Percentiles rank a stretch among this genome's conserved stretches.
phyloP scores from a whole-genome alignment of 768 basidiomycete species.

The Fistulinella prunicolor region DNA sequence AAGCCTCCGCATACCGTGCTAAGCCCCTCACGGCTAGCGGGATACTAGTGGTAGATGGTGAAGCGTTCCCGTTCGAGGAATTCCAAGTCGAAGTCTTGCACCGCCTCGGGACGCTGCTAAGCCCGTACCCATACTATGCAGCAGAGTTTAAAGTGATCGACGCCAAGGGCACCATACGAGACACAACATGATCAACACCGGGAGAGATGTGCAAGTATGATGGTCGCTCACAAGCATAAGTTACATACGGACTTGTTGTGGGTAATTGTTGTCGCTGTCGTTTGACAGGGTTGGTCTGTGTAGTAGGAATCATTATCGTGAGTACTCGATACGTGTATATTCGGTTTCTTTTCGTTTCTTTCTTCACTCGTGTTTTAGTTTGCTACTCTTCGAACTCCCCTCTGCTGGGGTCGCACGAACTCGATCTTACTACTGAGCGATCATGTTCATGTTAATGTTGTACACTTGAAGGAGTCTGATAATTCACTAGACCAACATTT shows the following conservation, averaged over 20 bases:
- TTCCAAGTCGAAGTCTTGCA: constrained; percentile 75
- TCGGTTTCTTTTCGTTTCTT: too few species aligned
- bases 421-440: too few species aligned
- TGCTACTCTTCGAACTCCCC: too few species aligned
- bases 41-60: constrained; percentile 72
- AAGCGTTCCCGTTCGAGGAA: constrained; percentile 67
- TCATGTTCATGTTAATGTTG: too few species aligned
- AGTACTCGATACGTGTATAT: too few species aligned
- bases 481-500: too few species aligned
- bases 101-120: constrained; percentile 63
- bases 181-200: background rate
- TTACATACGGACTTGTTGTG: background rate
- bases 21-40: constrained; percentile 56
- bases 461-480: too few species aligned
- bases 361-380: too few species aligned
- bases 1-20: constrained; percentile 70
- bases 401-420: too few species aligned
- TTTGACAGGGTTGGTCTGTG: too few species aligned
- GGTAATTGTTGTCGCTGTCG: background rate
- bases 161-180: constrained; percentile 21
- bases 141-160: constrained; percentile 44
- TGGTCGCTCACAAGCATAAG: too few species aligned
- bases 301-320: too few species aligned
- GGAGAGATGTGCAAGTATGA: background rate
- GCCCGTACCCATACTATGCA: constrained; percentile 53